Percentiles rank a stretch among this genome's conserved stretches.
These are phyloP conservation scores for Serendipita sp. DNA, from an alignment of 768 basidiomycete species.

Conservation along the genomic window DNA sequence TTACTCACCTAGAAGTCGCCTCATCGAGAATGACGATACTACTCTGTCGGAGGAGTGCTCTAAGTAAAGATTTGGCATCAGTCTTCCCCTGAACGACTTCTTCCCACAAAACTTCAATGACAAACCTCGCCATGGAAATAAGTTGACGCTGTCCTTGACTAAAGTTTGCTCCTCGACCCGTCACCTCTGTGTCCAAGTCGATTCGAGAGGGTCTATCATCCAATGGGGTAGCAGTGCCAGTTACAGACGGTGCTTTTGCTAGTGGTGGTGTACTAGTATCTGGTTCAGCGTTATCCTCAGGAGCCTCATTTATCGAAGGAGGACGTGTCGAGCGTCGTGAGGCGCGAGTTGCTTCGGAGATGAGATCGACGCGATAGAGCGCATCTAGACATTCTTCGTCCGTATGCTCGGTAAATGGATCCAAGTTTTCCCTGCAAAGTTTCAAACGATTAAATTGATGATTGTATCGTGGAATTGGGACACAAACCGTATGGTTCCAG, in stretches of 20 bases:
- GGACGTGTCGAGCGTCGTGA: neutral
- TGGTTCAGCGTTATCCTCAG: neutral
- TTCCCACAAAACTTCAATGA: neutral
- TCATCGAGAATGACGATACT: conserved; percentile 8
- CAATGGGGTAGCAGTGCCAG: neutral
- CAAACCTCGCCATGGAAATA: neutral
- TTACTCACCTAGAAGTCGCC: conserved; percentile 1
- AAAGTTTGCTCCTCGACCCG: conserved; percentile 2
- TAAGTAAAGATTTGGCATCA: neutral
- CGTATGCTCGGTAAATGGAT: conserved; percentile 8
- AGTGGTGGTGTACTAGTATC: too few relatives aligned
- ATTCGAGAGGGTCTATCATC: neutral
- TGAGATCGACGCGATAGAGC: neutral
- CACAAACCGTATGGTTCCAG: conserved; percentile 6
- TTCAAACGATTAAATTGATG: neutral
- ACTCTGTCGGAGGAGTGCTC: conserved; percentile 7
- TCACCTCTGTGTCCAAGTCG: conserved; percentile 3
- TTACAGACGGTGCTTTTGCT: neutral
- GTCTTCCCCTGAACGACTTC: neutral
- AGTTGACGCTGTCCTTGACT: conserved; percentile 1
- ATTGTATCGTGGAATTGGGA: too few relatives aligned
- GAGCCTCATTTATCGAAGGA: neutral
- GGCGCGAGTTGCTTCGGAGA: neutral
- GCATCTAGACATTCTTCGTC: conserved; percentile 7
- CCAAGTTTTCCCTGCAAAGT: neutral